Base-by-base conservation (phyloP, 345 rosid species). In the Rubroshorea leprosula region DNA sequence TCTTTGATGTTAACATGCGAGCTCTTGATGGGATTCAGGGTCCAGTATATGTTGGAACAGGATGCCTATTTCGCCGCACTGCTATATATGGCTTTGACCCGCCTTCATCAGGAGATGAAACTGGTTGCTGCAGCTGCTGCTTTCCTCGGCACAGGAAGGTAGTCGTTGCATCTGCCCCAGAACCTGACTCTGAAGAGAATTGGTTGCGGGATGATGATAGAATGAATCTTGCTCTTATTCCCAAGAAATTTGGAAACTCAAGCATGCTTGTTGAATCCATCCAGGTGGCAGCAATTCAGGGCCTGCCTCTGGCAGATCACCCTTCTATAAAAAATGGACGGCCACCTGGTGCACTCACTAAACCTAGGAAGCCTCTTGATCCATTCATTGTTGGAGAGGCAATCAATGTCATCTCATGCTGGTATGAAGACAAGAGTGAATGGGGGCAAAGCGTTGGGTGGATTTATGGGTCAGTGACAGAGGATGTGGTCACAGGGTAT, bases 401-500 rank as follows among this genome's bases (percentile, higher is more conserved):
- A 29, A 87, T 90, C 46, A 85, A 86, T 55, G 97, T 90, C 49
- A 84, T 90, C 64, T 90, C 97, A 24, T 90, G 95, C 71, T 90
- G 97, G 97, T 90, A 90, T 31, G 96, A 90, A 67, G 97, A 90
- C 62, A 90, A 90, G 73, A 90, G 95, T 2, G 97, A 87, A 73
- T 90, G 97, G 97, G 97, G 97, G 14, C 72, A 78, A 0, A 84
- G 97, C 8, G 76, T 85, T 5, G 35, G 97, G 93, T 90, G 97
- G 97, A 90, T 90, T 69, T 90, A 90, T 45, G 95, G 97, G 95
- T 89, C n/a, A n/a, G n/a, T n/a, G 15, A 90, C 97, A 0, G 97
- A 90, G 76, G 97, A 90, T 59, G 97, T 90, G 23, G 97, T 90
- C 68, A 90, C 97, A 0, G 97, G 97, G 23, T 90, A 90, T 54